Evolutionary conservation across 1,284 basidiomycete genomes (phyloP), one percentile per base, ranked within the genome.

Genomic region (Cryptococcus jaspeensis): DNA sequence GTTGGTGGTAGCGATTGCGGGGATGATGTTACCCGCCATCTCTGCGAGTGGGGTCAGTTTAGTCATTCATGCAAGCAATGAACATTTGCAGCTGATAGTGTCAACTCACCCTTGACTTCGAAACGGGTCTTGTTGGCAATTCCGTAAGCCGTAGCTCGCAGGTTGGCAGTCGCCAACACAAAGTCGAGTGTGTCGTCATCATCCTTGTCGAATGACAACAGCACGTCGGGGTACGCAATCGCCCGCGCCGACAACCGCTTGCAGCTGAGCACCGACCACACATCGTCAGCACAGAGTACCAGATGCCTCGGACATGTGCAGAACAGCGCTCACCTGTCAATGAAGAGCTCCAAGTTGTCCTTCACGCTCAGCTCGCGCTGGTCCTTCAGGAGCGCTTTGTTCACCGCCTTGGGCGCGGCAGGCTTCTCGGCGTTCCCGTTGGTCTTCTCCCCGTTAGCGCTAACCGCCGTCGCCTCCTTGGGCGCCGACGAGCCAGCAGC

Each of bases 11-110:
- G 96, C 96, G 65, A 99, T 98, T 1, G 96, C 96, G 0, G 96
- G 96, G 61, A 96, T 97, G 73, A 99, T 99, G 79, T 99, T 99
- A 12, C 96, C 95, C 0, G 96, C 96, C 90, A 98, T 98, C 79
- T 98, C 93, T 93, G 71, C n/a, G 18, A 23, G 12, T 41, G 18
- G 39, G 20, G 32, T 48, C 46, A 67, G 61, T 53, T 50, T 22
- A 41, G 15, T 2, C 3, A 15, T 25, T 22, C 6, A 0, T 43
- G 18, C 5, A 9, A 32, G 9, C 28, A 49, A 40, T 7, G 16
- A 38, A 8, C 22, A 13, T 23, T 23, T 16, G 16, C 18, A 28
- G 20, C 49, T 22, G 18, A 8, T 41, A 15, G 15, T 23, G 36
- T n/a, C 15, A 25, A 58, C 75, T 43, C 50, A 89, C 92, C 90